These are phyloP conservation scores for Striga hermonthica DNA, from an alignment of 305 asterid genomes.

Conservation along the genomic window DNA sequence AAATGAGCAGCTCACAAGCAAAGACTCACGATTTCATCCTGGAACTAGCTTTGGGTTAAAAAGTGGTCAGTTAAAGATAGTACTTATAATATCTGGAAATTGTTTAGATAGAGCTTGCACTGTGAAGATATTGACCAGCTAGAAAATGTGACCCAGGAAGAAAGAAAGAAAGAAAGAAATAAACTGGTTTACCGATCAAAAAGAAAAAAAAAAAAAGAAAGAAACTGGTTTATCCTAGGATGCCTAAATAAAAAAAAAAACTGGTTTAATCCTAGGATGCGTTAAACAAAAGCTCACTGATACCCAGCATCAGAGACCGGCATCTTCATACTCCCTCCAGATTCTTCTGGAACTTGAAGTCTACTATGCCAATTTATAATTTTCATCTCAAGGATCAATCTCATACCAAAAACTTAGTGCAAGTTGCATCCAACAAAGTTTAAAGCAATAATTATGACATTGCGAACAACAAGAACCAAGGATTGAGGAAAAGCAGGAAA, in stretches of 20 bases:
- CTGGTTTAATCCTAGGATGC: constrained; percentile 8
- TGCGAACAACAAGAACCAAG: constrained; percentile 21
- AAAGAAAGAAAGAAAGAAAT: too few relatives aligned
- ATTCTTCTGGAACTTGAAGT: constrained; percentile 17
- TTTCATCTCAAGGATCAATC: constrained; percentile 20
- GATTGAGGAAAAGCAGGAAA: constrained; percentile 5
- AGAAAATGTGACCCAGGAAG: neutral
- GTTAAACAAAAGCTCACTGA: constrained; percentile 6
- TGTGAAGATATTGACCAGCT: constrained; percentile 16
- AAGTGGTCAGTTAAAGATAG: constrained; percentile 9
- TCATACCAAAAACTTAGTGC: constrained; percentile 21
- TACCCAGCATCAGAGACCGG: constrained; percentile 7
- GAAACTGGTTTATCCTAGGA: too few relatives aligned
- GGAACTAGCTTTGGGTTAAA: constrained; percentile 18
- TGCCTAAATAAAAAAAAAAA: too few relatives aligned
- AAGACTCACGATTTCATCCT: neutral
- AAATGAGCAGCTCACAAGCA: constrained; percentile 19
- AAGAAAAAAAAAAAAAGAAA: too few relatives aligned
- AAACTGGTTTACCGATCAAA: neutral
- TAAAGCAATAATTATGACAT: constrained; percentile 23
- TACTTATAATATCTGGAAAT: constrained; percentile 21
- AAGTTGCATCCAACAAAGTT: constrained; percentile 26
- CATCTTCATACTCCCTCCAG: constrained; percentile 22
- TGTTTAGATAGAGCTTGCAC: constrained; percentile 8
- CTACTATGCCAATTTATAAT: constrained; percentile 19